phyloP scores from a whole-genome alignment of 495 filamentous ascomycete genomes.

The Penicillium roqueforti region DNA sequence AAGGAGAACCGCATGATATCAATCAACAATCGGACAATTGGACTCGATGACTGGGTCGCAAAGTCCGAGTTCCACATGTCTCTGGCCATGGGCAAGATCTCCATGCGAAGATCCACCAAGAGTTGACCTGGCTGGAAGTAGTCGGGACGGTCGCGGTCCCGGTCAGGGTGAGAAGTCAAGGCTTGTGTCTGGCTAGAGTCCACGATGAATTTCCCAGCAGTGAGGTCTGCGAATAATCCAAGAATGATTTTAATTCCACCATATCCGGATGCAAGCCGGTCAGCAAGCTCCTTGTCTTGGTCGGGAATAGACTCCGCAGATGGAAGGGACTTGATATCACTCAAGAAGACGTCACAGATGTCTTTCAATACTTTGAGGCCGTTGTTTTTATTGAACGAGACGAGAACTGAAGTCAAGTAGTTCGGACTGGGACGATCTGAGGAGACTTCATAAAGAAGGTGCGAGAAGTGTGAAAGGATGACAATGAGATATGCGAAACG shows the following conservation, averaged over 20 bases:
- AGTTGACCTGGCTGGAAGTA: constrained; percentile 72
- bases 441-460: constrained; percentile 69
- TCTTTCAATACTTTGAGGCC: constrained; percentile 71
- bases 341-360: constrained; percentile 68
- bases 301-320: constrained; percentile 31
- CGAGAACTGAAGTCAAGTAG: constrained; percentile 72
- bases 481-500: constrained; percentile 75
- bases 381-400: constrained; percentile 76
- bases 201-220: constrained; percentile 68
- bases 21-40: constrained; percentile 73
- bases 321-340: constrained; percentile 55
- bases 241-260: constrained; percentile 81
- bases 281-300: constrained; percentile 44
- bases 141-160: constrained; percentile 57
- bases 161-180: constrained; percentile 53
- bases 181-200: constrained; percentile 67
- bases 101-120: constrained; percentile 78
- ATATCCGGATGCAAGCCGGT: constrained; percentile 51
- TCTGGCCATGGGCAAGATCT: constrained; percentile 72
- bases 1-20: constrained; percentile 79
- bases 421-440: constrained; percentile 58
- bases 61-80: constrained; percentile 73
- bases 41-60: constrained; percentile 68
- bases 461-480: constrained; percentile 69
- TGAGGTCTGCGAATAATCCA: constrained; percentile 70